A percentile compares a stretch with the other conserved stretches of the same genome.
phyloP scores from a whole-genome alignment of 345 rosid genomes.

The Arabis hirsuta region DNA sequence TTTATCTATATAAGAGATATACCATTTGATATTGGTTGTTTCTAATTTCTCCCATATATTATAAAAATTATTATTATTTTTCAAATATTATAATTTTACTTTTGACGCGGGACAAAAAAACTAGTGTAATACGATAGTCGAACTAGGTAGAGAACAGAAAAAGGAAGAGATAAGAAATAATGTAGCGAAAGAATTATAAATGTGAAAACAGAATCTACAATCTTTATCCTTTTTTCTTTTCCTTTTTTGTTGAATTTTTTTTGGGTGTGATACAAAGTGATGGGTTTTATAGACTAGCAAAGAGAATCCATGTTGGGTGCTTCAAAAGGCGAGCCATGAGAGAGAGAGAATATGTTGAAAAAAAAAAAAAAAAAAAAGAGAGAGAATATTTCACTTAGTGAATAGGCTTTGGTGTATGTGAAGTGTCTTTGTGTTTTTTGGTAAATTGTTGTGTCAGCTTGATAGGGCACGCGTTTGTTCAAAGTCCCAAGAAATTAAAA shows the following conservation, averaged over 20 bases:
- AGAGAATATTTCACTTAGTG: constrained; percentile 36
- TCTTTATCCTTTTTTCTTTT: constrained; percentile 5
- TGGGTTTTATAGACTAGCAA: constrained; percentile 45
- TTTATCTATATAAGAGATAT: too few species aligned
- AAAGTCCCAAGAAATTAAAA: constrained; percentile 44
- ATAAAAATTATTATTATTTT: too few species aligned
- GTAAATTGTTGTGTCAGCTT: constrained; percentile 48
- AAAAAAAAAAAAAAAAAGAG: background rate
- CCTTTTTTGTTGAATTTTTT: background rate
- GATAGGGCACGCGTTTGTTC: constrained; percentile 49
- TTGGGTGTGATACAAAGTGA: constrained; percentile 44
- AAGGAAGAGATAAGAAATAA: background rate
- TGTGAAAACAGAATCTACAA: constrained; percentile 35
- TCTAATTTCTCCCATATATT: too few species aligned
- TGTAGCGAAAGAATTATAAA: background rate
- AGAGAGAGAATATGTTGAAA: constrained; percentile 30
- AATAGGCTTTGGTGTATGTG: constrained; percentile 44
- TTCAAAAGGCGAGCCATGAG: constrained; percentile 46
- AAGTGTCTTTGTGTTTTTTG: constrained; percentile 44
- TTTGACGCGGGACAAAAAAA: too few species aligned
- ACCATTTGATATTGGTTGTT: too few species aligned
- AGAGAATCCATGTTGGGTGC: constrained; percentile 49
- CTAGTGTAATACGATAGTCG: too few species aligned
- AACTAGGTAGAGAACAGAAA: background rate
- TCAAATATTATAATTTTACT: too few species aligned